phyloP scores from a whole-genome alignment of 805 yeast species.

The Sungouiozyma intestinalis region DNA sequence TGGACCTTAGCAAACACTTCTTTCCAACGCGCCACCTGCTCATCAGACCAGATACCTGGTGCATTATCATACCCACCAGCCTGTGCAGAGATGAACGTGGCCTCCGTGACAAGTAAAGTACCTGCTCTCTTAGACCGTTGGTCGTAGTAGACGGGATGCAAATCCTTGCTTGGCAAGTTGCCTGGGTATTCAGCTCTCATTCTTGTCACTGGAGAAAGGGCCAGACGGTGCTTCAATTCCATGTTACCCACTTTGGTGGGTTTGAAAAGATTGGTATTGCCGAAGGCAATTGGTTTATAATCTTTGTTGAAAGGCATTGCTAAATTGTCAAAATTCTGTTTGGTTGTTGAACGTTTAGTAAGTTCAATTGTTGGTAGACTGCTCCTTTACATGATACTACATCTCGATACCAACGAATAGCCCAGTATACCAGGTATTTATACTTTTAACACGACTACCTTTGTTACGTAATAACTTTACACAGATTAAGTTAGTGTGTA shows the following conservation, averaged over 20 bases:
- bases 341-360: neutral
- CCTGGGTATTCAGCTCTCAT: conserved; percentile 29
- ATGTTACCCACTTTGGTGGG: conserved; percentile 34
- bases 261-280: conserved; percentile 30
- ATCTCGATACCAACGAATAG: no score
- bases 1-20: conserved; percentile 41
- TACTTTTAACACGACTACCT: no score
- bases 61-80: conserved; percentile 33
- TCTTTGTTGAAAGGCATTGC: conserved; percentile 15
- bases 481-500: no score
- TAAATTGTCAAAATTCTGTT: neutral
- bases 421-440: no score
- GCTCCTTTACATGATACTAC: no score
- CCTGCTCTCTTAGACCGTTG: conserved; percentile 46
- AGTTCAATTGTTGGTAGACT: no score
- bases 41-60: conserved; percentile 41
- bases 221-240: conserved; percentile 29
- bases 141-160: conserved; percentile 39
- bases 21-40: conserved; percentile 41
- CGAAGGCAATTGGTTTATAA: conserved; percentile 16
- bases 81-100: conserved; percentile 35
- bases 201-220: conserved; percentile 36
- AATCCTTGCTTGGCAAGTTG: conserved; percentile 33
- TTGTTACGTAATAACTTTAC: no score
- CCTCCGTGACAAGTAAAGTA: conserved; percentile 46